Evolutionary conservation across 192 early-diverging fungal genomes (phyloP).

Genomic region (Coemansia sp.): DNA sequence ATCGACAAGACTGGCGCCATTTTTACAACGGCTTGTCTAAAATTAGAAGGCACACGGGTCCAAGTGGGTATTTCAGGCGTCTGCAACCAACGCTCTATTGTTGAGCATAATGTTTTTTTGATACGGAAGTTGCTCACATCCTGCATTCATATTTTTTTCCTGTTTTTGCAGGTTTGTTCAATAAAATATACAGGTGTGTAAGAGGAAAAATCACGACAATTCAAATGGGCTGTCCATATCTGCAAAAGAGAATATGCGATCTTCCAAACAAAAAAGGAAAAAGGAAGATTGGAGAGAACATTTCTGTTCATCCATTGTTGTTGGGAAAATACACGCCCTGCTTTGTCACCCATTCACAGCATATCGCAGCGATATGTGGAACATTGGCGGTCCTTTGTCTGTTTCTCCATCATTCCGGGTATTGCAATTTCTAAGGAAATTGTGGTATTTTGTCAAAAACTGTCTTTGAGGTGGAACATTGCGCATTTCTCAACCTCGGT

Average conservation of each 20-base stretch:
- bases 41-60: constrained; percentile 1
- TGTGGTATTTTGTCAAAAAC: background rate
- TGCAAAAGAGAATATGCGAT: background rate
- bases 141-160: background rate
- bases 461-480: background rate
- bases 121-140: background rate
- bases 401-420: background rate
- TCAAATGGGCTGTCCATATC: background rate
- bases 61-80: background rate
- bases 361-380: background rate
- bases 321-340: background rate
- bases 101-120: background rate
- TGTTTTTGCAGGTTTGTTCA: background rate
- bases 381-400: background rate
- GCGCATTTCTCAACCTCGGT: no score
- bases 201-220: background rate
- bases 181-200: background rate
- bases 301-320: background rate
- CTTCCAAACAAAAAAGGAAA: background rate
- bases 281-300: no score
- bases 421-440: background rate
- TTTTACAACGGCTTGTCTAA: background rate
- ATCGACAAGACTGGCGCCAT: background rate
- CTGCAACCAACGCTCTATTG: background rate
- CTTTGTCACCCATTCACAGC: background rate